These are phyloP conservation scores for Barbatosphaeria neglecta DNA, from an alignment of 495 filamentous ascomycete species.

Conservation along the genomic window DNA sequence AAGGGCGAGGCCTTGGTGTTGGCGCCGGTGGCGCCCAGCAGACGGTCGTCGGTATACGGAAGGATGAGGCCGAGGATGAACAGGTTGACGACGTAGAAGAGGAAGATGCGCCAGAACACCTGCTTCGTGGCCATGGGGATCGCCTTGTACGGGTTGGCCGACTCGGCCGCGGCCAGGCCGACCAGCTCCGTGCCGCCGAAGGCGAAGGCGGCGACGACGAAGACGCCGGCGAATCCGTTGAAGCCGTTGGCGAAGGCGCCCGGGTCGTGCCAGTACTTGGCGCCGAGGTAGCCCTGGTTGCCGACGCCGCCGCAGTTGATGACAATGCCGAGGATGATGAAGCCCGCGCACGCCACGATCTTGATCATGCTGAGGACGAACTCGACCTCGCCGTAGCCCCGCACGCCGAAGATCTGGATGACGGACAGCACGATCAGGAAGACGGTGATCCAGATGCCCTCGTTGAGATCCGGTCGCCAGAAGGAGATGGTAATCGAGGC, in stretches of 20 bases:
- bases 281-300: constrained; percentile 54
- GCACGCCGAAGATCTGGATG: constrained; percentile 56
- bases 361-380: constrained; percentile 28
- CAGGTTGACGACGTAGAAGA: constrained; percentile 66
- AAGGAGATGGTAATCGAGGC: constrained; percentile 33
- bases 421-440: constrained; percentile 37
- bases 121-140: constrained; percentile 68
- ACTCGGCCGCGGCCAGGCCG: constrained; percentile 68
- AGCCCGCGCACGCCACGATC: constrained; percentile 26
- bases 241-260: constrained; percentile 58
- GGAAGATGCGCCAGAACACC: constrained; percentile 75
- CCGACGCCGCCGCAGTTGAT: constrained; percentile 46
- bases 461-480: constrained; percentile 30
- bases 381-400: constrained; percentile 44
- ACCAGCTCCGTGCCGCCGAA: constrained; percentile 64
- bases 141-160: constrained; percentile 61
- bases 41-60: constrained; percentile 23
- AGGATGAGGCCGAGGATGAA: constrained; percentile 50
- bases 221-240: constrained; percentile 55
- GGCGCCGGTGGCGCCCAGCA: constrained; percentile 30
- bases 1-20: constrained; percentile 47
- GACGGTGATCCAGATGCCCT: constrained; percentile 44
- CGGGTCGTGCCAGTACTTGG: constrained; percentile 42
- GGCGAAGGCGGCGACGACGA: constrained; percentile 56
- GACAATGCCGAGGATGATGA: constrained; percentile 42